phyloP scores from a whole-genome alignment of 2,329 filamentous ascomycete species.

The Alternaria sp. region DNA sequence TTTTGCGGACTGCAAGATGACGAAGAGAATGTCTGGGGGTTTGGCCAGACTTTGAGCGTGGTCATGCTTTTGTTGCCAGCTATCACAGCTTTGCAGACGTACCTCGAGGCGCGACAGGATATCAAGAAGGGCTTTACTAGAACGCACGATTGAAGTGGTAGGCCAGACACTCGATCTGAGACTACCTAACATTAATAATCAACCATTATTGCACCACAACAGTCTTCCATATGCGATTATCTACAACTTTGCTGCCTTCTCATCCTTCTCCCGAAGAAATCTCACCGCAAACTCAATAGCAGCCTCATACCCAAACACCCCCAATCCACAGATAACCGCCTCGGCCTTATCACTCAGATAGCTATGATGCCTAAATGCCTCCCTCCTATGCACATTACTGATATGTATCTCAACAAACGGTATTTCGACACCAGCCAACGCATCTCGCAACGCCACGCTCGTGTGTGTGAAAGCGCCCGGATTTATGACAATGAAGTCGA shows the following conservation, averaged over 20 bases:
- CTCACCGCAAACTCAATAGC: constrained; percentile 53
- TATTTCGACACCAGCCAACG: constrained; percentile 69
- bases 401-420: constrained; percentile 82
- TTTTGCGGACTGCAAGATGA: constrained; percentile 34
- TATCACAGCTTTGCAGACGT: constrained; percentile 34
- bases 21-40: constrained; percentile 38
- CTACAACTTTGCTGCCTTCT: neutral
- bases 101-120: constrained; percentile 36
- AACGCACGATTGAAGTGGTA: neutral
- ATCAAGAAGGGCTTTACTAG: constrained; percentile 16
- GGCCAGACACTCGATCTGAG: neutral
- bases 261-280: constrained; percentile 21
- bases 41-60: constrained; percentile 40
- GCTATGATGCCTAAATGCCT: constrained; percentile 71
- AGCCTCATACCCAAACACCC: constrained; percentile 55
- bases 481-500: constrained; percentile 76
- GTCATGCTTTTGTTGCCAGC: constrained; percentile 37
- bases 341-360: constrained; percentile 78
- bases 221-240: neutral
- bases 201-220: neutral
- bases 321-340: constrained; percentile 73
- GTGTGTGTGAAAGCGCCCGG: constrained; percentile 78
- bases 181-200: neutral
- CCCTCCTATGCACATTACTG: constrained; percentile 74
- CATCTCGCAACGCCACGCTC: constrained; percentile 76